Percentiles rank a stretch among this genome's conserved stretches.
phyloP scores from a whole-genome alignment of 2,329 filamentous ascomycete genomes.

The Beauveria bassiana region DNA sequence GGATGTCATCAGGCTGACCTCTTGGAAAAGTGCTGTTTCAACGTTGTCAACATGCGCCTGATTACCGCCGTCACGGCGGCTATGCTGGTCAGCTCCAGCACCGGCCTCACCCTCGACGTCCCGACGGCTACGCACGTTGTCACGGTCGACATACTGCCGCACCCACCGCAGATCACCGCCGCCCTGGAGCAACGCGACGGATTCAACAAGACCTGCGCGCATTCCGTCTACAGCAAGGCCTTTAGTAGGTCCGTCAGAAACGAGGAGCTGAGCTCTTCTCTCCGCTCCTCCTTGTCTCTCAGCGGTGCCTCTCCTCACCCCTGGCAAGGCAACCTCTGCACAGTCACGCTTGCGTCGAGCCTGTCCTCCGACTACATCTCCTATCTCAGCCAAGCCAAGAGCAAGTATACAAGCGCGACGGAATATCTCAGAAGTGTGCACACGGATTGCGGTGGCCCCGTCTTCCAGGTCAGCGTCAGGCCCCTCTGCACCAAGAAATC shows the following conservation, averaged over 20 bases:
- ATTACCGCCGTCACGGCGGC: neutral
- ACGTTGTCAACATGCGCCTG: neutral
- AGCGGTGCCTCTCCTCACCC: neutral
- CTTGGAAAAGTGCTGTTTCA: neutral
- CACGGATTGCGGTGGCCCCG: constrained; percentile 1
- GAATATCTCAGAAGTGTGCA: neutral
- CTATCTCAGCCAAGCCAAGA: neutral
- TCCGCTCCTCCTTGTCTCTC: neutral
- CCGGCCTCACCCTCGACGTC: neutral
- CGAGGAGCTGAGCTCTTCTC: neutral
- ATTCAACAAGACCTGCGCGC: constrained; percentile 5
- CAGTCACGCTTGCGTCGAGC: constrained; percentile 4
- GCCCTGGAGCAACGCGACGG: neutral
- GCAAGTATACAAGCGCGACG: neutral
- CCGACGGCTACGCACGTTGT: neutral
- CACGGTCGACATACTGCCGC: neutral
- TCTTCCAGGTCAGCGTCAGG: constrained; percentile 3
- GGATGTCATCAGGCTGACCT: neutral
- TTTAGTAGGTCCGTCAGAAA: neutral
- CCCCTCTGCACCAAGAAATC: neutral
- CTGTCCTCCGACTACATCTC: neutral
- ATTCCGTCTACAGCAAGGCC: neutral
- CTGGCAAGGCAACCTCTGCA: constrained; percentile 2
- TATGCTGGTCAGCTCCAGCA: neutral
- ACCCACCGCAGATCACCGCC: neutral